Evolutionary conservation across 306 rosid genomes (phyloP), one percentile per base, ranked within the genome.

Genomic region (Malus sieversii): DNA sequence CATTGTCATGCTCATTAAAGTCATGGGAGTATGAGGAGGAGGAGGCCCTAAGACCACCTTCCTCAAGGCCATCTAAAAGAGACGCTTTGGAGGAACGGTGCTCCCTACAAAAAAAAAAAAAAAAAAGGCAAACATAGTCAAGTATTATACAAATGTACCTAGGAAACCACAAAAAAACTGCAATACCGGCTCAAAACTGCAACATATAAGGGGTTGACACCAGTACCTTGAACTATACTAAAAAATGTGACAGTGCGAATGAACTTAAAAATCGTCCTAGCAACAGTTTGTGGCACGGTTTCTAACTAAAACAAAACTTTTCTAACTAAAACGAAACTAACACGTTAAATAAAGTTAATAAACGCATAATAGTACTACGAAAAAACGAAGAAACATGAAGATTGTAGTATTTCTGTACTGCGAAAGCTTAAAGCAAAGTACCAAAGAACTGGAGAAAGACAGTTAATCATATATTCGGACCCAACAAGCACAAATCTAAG

Each of bases 21-120:
- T 89, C 89, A 48, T 52, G 80, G 20, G 96, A 78, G 77, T 82
- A 82, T 29, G 96, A 92, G 74, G 98, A 87, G 74, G 98, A 87
- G 72, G 96, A 83, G 40, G 92, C 77, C 81, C 85, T 78, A 74
- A 95, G 79, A 79, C 99, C 89, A 76, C 99, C 99, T 81, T 95
- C 97, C 87, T 92, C 99, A 23, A 95, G 85, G 79, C 89, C 86
- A 86, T 92, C 97, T 66, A 92, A 64, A 62, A 89, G 92, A 77
- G 97, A 84, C 38, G 93, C 58, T 74, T 75, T 92, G n/a, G 96
- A 86, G 22, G 89, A 78, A 74, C 93, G 97, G 69, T 57, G 86
- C 62, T 94, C 97, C 86, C 97, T 95, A 86, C 63, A 77, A 65
- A 73, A 55, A 27, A 27, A 27, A 78, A 27, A 27, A 27, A 78